Evolutionary conservation across 805 yeast genomes (phyloP).

Genomic region (Hanseniaspora pseudoguilliermondii): DNA sequence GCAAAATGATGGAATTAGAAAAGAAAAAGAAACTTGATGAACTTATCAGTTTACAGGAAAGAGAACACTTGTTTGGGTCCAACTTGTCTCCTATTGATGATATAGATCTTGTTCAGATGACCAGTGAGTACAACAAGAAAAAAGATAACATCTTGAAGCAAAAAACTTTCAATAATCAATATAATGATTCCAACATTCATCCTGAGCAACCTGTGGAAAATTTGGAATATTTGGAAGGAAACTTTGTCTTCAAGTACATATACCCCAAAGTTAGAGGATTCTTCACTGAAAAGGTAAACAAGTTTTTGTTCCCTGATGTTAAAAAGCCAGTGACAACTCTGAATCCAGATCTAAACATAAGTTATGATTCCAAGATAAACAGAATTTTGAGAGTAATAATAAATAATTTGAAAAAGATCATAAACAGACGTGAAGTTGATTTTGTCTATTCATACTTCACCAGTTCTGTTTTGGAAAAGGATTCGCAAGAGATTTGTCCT

Average conservation of each 20-base stretch:
- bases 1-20: slow-evolving; percentile 8
- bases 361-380: slow-evolving; percentile 1
- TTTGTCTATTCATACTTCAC: neutral
- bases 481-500: slow-evolving; percentile 48
- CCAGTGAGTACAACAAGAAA: neutral
- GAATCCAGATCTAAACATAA: slow-evolving; percentile 12
- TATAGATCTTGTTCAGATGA: slow-evolving; percentile 4
- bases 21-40: slow-evolving; percentile 6
- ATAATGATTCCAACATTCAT: neutral
- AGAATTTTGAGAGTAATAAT: neutral
- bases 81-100: slow-evolving; percentile 10
- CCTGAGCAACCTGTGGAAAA: neutral
- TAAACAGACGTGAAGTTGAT: slow-evolving; percentile 17
- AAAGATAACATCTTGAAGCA: neutral
- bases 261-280: slow-evolving; percentile 14
- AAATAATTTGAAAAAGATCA: neutral
- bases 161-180: neutral
- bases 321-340: slow-evolving; percentile 9
- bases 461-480: slow-evolving; percentile 27
- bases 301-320: slow-evolving; percentile 22
- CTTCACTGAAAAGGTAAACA: slow-evolving; percentile 13
- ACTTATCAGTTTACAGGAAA: slow-evolving; percentile 4
- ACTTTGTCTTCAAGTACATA: neutral
- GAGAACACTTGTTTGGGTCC: slow-evolving; percentile 8
- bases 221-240: neutral